These are phyloP conservation scores for Groenewaldozyma sp. DNA, from an alignment of 1,139 yeast species.

Conservation along the genomic window DNA sequence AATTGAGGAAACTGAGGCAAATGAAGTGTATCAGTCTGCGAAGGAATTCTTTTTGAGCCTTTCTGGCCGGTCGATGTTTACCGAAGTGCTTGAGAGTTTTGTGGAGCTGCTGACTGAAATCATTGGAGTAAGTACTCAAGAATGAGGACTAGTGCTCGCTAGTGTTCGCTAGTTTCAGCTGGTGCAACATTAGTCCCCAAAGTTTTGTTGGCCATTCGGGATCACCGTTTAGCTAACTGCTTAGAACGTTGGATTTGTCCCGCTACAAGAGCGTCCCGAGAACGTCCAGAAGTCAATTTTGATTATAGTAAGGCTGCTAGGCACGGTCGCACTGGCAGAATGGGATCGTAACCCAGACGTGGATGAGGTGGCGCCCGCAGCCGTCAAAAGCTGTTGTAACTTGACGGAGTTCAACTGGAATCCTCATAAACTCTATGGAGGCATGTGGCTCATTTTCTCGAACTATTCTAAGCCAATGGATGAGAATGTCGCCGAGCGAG, in stretches of 20 bases:
- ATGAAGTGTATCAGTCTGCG: slow-evolving; percentile 16
- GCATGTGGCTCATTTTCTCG: slow-evolving; percentile 21
- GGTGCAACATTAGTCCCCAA: neutral
- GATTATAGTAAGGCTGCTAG: slow-evolving; percentile 24
- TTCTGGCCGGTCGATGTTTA: slow-evolving; percentile 17
- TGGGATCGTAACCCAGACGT: slow-evolving; percentile 25
- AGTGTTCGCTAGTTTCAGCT: neutral
- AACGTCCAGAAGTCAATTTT: slow-evolving; percentile 24
- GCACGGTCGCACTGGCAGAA: slow-evolving; percentile 27
- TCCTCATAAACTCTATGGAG: slow-evolving; percentile 16
- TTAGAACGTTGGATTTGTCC: slow-evolving; percentile 1
- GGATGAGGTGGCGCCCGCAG: slow-evolving; percentile 3
- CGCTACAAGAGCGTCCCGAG: slow-evolving; percentile 23
- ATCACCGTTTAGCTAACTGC: too few relatives aligned
- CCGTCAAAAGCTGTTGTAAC: slow-evolving; percentile 2
- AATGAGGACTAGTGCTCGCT: neutral
- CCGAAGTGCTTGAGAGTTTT: slow-evolving; percentile 19
- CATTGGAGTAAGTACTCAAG: slow-evolving; percentile 2
- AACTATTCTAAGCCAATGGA: slow-evolving; percentile 25
- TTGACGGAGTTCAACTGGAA: slow-evolving; percentile 13
- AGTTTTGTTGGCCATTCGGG: neutral
- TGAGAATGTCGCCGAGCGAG: slow-evolving; percentile 19
- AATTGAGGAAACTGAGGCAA: slow-evolving; percentile 21
- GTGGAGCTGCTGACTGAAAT: slow-evolving; percentile 12
- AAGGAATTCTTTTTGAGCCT: slow-evolving; percentile 16